Evolutionary conservation across 2,329 filamentous ascomycete genomes (phyloP), one percentile per base, ranked within the genome.

Genomic region (Thelonectria olida): DNA sequence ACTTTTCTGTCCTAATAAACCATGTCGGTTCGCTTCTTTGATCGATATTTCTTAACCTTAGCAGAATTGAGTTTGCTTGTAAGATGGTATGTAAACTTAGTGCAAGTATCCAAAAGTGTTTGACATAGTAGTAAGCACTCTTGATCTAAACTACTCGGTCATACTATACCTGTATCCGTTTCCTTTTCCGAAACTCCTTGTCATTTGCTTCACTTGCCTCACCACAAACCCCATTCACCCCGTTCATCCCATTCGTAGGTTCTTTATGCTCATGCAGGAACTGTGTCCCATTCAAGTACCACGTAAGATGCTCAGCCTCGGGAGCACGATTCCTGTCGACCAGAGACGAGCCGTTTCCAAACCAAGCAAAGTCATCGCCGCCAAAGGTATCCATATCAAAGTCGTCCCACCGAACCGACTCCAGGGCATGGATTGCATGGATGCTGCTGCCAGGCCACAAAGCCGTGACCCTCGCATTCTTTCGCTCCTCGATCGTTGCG

Each of bases 391-490:
- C 44, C 6, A 54, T 54, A 3, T 60, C 49, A 10, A 56, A 63
- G 15, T 63, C 61, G 9, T 63, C 56, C 61, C 61, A 60, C 17
- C 61, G 39, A 7, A 56, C 55, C 23, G 39, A 25, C 42, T 47
- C 36, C 15, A 61, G 25, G 3, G 52, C 45, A 4, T 19, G 34
- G 10, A 60, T 27, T 10, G 55, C 56, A 42, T 60, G 57, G 1
- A 63, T 4, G 44, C 61, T 63, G 15, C 61, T 60, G 2, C 61
- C 56, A 19, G 61, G 61, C 61, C 61, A 63, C 9, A 63, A 20
- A 6, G 56, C 61, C 5, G 42, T 63, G 15, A 63, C 53, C 17
- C 42, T 17, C 8, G 15, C 48, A 7, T 34, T 36, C 3, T 20
- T 23, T 13, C 31, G n/a, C n/a, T 56, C 52, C 4, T 50, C 41